Base-by-base conservation (phyloP, 208 protist species). In the Crithidia bombi region DNA sequence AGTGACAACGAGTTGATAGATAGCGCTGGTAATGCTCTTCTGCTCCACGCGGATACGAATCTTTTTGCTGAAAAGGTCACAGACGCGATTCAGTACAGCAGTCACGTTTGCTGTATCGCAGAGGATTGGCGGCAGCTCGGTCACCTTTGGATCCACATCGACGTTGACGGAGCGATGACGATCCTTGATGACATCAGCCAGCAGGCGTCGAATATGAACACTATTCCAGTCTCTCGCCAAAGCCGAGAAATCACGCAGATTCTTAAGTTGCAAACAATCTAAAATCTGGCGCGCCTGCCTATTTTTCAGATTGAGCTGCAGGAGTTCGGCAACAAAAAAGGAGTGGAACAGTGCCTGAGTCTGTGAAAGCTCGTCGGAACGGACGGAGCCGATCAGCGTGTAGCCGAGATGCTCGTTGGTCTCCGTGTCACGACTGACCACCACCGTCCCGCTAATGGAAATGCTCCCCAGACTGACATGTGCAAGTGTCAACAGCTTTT, bases 261-360 rank as follows among this genome's bases (percentile, higher is more conserved):
- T 89, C 47, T 89, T 87, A 71, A 79, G 85, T 62, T 75, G 63
- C 47, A 89, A n/a, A 55, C 78, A 86, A 44, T 89, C 67, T 4
- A 92, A 52, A 61, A 92, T 73, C 51, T 86, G 86, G 1, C 44
- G 65, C 56, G 82, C 81, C 36, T 77, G 66, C 2, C 70, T 35
- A 51, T 88, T 75, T 32, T 79, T 83, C 30, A 72, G 56, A 11
- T 75, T 69, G 6, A 82, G 54, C 35, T 81, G 64, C 11, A 59
- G 50, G 32, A 91, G 61, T 44, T 89, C 75, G 5, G 68, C 73
- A 15, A 86, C 74, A 47, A 89, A 89, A 50, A 82, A 91, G 39
- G 83, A 58, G 52, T 88, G 78, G 44, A 91, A 77, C 6, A 87
- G 58, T 5, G 77, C 78, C 41, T 85, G 78, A 12, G 76, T 83